Evolutionary conservation across 2,329 filamentous ascomycete genomes (phyloP), one percentile per base, ranked within the genome.

Genomic region (Seiridium cupressi): DNA sequence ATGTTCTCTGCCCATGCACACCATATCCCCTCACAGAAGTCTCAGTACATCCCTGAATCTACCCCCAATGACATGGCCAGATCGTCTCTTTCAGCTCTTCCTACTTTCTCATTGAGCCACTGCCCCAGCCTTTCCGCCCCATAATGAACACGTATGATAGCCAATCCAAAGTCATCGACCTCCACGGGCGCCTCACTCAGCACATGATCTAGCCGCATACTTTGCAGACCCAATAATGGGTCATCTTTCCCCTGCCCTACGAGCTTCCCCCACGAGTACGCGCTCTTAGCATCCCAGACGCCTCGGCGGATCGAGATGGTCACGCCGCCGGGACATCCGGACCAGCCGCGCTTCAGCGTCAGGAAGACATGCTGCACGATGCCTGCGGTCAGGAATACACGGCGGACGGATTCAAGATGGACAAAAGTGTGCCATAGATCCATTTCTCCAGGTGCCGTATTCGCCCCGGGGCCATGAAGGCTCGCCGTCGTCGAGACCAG

Each of bases 371-470:
- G 64, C 44, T 67, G 64, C 6, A 71, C 32, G 32, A 64, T 59
- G 7, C 62, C 63, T 3, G 67, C 56, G n/a, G 65, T 59, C 11
- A 71, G 60, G 60, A 69, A 72, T 26, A 69, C 67, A 11, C 70
- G 68, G 7, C 72, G 69, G 13, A 70, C 62, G 51, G 69, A 72
- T 63, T 74, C 71, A 4, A 66, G 64, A 11, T 72, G 36, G 51
- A 73, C 64, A 71, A 70, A 73, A 10, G 63, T 58, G 35, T 64
- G 59, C 72, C 70, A 74, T 2, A 67, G 7, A 3, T 48, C 54
- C 9, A 54, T 51, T 26, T 26, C 18, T 26, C 18, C 18, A 26
- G 18, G 18, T 26, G 18, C 18, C 18, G 18, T 26, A 26, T 26
- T 26, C 18, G 18, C 18, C 18, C 18, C 18, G 18, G 18, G 38